Percentiles rank a stretch among this genome's conserved stretches.
Evolutionary conservation across 2,329 filamentous ascomycete genomes (phyloP).

Genomic region (Pseudogymnoascus sp.): DNA sequence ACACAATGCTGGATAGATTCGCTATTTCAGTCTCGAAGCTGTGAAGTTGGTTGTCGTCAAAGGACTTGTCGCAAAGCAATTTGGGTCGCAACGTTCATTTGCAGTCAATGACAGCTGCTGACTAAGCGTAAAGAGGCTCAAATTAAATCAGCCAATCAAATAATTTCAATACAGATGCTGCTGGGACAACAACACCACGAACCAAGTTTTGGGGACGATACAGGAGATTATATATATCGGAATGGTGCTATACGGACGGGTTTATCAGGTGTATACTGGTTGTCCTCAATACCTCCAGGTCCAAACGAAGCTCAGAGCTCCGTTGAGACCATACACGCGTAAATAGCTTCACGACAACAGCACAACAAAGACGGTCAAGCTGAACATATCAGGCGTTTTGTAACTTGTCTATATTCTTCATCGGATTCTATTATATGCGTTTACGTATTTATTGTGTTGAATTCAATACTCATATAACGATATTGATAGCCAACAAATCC

Average conservation of each 20-base stretch:
- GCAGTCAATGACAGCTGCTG: background rate
- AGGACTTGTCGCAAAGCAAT: background rate
- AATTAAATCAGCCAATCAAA: background rate
- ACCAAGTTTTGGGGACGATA: background rate
- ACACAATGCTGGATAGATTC: background rate
- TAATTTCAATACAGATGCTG: background rate
- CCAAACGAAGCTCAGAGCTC: background rate
- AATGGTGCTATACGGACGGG: background rate
- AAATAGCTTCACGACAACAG: no score
- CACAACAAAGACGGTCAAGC: background rate
- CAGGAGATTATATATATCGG: background rate
- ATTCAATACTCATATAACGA: background rate
- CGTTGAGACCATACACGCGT: background rate
- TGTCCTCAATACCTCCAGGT: background rate
- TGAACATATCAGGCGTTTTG: background rate
- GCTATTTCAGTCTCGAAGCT: background rate
- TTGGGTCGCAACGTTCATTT: constrained; percentile 2
- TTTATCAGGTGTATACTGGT: background rate
- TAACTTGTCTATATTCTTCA: background rate
- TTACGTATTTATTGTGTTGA: background rate
- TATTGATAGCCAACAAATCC: background rate
- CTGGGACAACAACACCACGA: background rate
- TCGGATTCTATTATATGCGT: background rate
- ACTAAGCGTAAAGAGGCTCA: background rate
- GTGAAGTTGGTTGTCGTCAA: background rate